A percentile compares a stretch with the other conserved stretches of the same genome.
Evolutionary conservation across 768 basidiomycete genomes (phyloP).

Genomic region (Crucibulum laeve): DNA sequence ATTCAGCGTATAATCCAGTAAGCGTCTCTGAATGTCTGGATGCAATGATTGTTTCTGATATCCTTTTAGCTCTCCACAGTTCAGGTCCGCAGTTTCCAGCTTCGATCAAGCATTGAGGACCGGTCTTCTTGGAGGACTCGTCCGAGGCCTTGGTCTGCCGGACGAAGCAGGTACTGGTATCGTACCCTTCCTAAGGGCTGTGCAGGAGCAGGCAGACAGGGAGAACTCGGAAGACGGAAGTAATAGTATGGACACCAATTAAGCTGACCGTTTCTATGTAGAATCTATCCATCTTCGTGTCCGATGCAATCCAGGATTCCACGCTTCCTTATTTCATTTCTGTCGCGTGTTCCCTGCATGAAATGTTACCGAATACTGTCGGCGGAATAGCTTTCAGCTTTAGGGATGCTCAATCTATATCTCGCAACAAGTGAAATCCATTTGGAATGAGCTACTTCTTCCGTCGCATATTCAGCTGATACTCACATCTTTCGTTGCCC

Average conservation of each 20-base stretch:
- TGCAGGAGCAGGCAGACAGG: constrained; percentile 69
- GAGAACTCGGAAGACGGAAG: constrained; percentile 22
- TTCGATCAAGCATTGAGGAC: constrained; percentile 84
- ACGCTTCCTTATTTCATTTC: not conserved
- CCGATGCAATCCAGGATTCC: no score
- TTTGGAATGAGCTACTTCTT: no score
- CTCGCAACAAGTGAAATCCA: no score
- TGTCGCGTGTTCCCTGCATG: not conserved
- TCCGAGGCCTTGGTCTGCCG: constrained; percentile 75
- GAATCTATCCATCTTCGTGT: not conserved
- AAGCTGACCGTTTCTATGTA: constrained; percentile 7
- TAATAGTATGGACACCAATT: constrained; percentile 84
- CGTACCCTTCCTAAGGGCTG: constrained; percentile 73
- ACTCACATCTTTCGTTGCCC: no score
- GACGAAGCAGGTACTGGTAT: constrained; percentile 81
- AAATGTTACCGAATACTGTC: not conserved
- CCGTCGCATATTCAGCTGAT: no score
- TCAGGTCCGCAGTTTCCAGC: constrained; percentile 72
- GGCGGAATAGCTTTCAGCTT: no score
- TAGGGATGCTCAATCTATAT: no score
- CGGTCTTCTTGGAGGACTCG: constrained; percentile 71
- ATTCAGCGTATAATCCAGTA: constrained; percentile 70
- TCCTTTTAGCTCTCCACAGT: constrained; percentile 64
- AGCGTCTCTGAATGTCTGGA: constrained; percentile 4
- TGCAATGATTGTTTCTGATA: constrained; percentile 3